phyloP scores from a whole-genome alignment of 108 stramenopile species.

The Cyclotella atomus region DNA sequence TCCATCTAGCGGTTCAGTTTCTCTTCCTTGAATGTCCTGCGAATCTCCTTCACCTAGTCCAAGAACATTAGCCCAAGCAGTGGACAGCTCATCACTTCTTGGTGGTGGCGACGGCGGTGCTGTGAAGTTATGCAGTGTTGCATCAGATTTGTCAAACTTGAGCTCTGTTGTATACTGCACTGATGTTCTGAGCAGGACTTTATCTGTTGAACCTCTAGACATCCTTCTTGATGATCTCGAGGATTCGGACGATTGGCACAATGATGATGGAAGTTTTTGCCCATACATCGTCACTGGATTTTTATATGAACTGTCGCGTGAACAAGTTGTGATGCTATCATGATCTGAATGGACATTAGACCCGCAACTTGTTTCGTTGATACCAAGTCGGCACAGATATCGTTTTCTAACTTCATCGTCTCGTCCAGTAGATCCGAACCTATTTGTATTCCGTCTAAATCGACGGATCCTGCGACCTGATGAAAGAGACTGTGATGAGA shows the following conservation, averaged over 20 bases:
- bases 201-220: neutral
- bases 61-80: constrained; percentile 36
- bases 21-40: neutral
- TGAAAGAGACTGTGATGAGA: constrained; percentile 6
- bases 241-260: neutral
- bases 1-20: constrained; percentile 29
- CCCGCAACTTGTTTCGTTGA: neutral
- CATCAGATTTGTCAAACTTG: constrained; percentile 26
- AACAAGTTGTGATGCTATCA: neutral
- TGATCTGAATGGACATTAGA: constrained; percentile 1
- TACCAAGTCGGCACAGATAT: constrained; percentile 25
- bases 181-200: constrained; percentile 22
- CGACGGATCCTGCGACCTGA: neutral
- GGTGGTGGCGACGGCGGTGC: neutral
- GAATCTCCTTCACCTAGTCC: constrained; percentile 9
- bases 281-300: neutral
- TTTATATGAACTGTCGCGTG: neutral
- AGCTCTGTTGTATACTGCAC: constrained; percentile 31
- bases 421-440: neutral
- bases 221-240: neutral
- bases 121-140: neutral
- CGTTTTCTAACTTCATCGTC: constrained; percentile 1
- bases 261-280: neutral
- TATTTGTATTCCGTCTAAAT: neutral
- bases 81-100: constrained; percentile 36